Percentiles rank a stretch among this genome's conserved stretches.
Evolutionary conservation across 129 eudicot genomes (phyloP).

Genomic region (Erigeron canadensis): DNA sequence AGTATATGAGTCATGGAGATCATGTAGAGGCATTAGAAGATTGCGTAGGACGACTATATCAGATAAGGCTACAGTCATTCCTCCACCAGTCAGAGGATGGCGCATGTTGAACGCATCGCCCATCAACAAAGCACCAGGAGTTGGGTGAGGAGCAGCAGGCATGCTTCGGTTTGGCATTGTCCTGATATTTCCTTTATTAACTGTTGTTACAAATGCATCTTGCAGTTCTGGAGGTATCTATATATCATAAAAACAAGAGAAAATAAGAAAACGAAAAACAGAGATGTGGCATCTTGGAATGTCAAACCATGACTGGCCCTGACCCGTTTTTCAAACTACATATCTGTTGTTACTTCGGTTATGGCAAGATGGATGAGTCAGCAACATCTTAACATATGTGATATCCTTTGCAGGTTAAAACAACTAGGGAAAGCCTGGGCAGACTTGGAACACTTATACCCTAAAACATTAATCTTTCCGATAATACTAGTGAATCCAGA

Average conservation of each 20-base stretch:
- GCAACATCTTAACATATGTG: too few species aligned
- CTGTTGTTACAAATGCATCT: constrained; percentile 61
- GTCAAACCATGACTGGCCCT: too few species aligned
- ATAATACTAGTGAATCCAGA: too few species aligned
- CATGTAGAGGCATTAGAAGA: constrained; percentile 70
- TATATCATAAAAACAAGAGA: not conserved
- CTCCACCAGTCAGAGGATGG: constrained; percentile 93
- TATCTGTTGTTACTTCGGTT: too few species aligned
- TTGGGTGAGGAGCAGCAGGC: constrained; percentile 93
- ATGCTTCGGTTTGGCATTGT: constrained; percentile 95
- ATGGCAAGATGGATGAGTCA: too few species aligned
- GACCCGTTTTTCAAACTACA: too few species aligned
- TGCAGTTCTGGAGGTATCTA: constrained; percentile 70
- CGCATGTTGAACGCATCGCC: constrained; percentile 98
- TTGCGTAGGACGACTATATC: constrained; percentile 77
- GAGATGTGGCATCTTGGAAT: not conserved
- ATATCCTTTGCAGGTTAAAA: too few species aligned
- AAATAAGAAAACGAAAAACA: constrained; percentile 4
- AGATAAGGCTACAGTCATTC: constrained; percentile 90
- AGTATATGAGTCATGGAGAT: constrained; percentile 63
- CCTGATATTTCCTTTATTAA: constrained; percentile 73
- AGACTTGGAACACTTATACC: too few species aligned
- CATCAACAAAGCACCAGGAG: constrained; percentile 85
- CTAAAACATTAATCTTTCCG: too few species aligned
- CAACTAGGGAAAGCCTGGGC: too few species aligned